Evolutionary conservation across 805 yeast genomes (phyloP).

Genomic region (Pichia membranifaciens): DNA sequence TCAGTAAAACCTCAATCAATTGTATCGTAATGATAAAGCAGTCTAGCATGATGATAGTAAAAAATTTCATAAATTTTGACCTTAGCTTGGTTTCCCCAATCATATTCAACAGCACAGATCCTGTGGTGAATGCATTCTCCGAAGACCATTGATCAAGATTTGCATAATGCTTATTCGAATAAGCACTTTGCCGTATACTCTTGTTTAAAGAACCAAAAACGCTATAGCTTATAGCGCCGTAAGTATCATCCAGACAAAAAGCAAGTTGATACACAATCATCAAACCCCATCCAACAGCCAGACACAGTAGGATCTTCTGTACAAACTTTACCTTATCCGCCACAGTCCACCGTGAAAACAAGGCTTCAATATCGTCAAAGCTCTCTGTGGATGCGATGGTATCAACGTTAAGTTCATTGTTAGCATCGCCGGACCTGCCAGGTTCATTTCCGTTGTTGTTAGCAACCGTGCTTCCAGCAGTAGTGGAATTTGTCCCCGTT

Average conservation of each 20-base stretch:
- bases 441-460: not conserved
- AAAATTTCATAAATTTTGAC: slow-evolving; percentile 24
- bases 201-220: slow-evolving; percentile 1
- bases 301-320: slow-evolving; percentile 21
- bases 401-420: not conserved
- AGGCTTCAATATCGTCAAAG: not conserved
- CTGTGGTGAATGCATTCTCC: slow-evolving; percentile 28
- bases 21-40: slow-evolving; percentile 28
- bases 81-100: slow-evolving; percentile 38
- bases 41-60: slow-evolving; percentile 29
- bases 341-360: not conserved
- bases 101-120: slow-evolving; percentile 37
- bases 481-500: not conserved
- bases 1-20: slow-evolving; percentile 25
- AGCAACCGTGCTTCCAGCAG: not conserved
- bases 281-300: slow-evolving; percentile 19
- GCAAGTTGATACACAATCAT: slow-evolving; percentile 34
- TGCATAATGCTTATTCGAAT: slow-evolving; percentile 4
- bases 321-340: not conserved
- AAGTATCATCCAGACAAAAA: slow-evolving; percentile 25
- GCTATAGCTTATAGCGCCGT: slow-evolving; percentile 14
- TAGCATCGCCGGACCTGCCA: not conserved
- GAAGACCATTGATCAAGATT: slow-evolving; percentile 10
- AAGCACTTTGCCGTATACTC: slow-evolving; percentile 2
- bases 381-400: not conserved